A percentile compares a stretch with the other conserved stretches of the same genome.
Conservation (phyloP, 441 rosid species). For the Breynia disticha region DNA sequence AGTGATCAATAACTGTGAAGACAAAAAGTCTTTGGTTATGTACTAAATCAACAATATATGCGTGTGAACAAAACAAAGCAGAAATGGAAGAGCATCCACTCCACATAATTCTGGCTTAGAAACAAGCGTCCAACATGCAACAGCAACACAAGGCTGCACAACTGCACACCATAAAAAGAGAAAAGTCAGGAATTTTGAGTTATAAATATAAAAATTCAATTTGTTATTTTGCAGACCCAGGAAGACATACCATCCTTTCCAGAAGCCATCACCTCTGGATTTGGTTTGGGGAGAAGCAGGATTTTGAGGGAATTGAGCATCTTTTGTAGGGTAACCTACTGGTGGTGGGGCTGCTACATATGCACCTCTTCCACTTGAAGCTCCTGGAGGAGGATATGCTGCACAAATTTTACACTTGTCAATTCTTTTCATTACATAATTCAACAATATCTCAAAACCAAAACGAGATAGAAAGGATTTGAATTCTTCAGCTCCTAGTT, state of each 20-base stretch:
- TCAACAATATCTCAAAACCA: not conserved
- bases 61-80: no score
- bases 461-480: not conserved
- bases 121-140: slow-evolving; percentile 36
- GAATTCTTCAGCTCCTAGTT: not conserved
- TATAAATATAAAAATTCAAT: no score
- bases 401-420: not conserved
- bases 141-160: slow-evolving; percentile 52
- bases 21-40: no score
- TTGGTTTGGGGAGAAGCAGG: slow-evolving; percentile 33
- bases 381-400: slow-evolving; percentile 12
- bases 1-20: no score
- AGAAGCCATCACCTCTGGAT: slow-evolving; percentile 65
- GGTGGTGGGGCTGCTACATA: slow-evolving; percentile 38
- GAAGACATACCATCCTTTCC: slow-evolving; percentile 56
- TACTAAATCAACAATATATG: no score
- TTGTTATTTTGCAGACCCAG: no score
- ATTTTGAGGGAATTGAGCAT: slow-evolving; percentile 8
- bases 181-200: no score
- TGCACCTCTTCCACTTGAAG: not conserved
- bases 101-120: slow-evolving; percentile 12
- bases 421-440: not conserved
- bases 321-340: slow-evolving; percentile 47
- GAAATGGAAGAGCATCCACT: no score
- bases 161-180: slow-evolving; percentile 14